Percentiles rank a stretch among this genome's conserved stretches.
phyloP scores from a whole-genome alignment of 2,329 filamentous ascomycete species.

The Botrytis pseudocinerea region DNA sequence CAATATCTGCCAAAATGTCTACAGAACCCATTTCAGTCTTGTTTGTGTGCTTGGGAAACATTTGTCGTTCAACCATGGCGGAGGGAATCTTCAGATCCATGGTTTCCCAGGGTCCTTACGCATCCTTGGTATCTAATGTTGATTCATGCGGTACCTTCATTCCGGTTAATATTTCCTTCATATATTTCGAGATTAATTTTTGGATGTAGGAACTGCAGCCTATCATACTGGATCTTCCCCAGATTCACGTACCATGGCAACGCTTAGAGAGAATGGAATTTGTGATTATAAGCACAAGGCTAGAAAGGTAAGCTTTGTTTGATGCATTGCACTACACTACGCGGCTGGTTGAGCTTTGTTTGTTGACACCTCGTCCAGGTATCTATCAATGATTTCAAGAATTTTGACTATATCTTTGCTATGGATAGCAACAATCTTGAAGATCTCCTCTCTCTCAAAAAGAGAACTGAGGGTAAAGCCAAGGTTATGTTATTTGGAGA shows the following conservation, averaged over 20 bases:
- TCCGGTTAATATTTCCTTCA: neutral
- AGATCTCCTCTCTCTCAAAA: slow-evolving; percentile 63
- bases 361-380: slow-evolving; percentile 45
- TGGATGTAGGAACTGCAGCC: slow-evolving; percentile 52
- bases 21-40: slow-evolving; percentile 65
- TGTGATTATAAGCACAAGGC: slow-evolving; percentile 74
- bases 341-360: neutral
- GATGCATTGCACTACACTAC: neutral
- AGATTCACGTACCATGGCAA: slow-evolving; percentile 81
- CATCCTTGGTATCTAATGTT: slow-evolving; percentile 62
- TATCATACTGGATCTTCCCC: slow-evolving; percentile 80
- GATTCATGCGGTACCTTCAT: slow-evolving; percentile 76
- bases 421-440: slow-evolving; percentile 87
- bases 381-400: slow-evolving; percentile 68
- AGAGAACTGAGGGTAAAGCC: slow-evolving; percentile 56
- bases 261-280: slow-evolving; percentile 73
- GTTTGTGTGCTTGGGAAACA: slow-evolving; percentile 97
- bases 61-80: slow-evolving; percentile 92
- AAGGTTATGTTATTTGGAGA: slow-evolving; percentile 84
- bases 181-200: neutral
- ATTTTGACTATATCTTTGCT: slow-evolving; percentile 90
- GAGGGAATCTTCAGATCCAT: slow-evolving; percentile 86
- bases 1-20: neutral
- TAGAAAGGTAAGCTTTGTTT: slow-evolving; percentile 58
- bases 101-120: slow-evolving; percentile 59